A percentile compares a stretch with the other conserved stretches of the same genome.
phyloP scores from a whole-genome alignment of 2,329 filamentous ascomycete species.

The Xylariaceae sp. region DNA sequence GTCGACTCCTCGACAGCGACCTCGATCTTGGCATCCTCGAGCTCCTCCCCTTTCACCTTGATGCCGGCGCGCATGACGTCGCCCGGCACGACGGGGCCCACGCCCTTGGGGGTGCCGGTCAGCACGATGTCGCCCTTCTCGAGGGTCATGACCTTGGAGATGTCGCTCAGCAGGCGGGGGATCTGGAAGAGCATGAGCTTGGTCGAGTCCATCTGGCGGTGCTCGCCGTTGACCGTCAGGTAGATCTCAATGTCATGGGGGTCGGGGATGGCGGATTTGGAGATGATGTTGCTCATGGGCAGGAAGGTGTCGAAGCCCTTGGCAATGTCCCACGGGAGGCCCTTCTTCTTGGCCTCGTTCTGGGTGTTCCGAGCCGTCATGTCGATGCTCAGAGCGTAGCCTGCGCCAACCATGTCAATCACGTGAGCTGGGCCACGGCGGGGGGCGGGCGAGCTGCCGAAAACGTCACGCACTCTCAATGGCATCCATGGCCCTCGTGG shows the following conservation, averaged over 20 bases:
- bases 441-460: no score
- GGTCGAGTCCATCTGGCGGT: conserved; percentile 81
- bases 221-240: conserved; percentile 72
- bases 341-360: conserved; percentile 94
- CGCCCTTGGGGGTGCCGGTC: conserved; percentile 96
- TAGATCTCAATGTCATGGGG: conserved; percentile 85
- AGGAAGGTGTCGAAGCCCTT: conserved; percentile 99
- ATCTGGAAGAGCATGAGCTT: conserved; percentile 90
- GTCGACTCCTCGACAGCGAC: conserved; percentile 74
- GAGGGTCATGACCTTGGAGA: conserved; percentile 90
- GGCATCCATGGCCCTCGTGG: conserved; percentile 67
- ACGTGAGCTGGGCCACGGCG: no score
- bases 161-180: conserved; percentile 79
- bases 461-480: conserved; percentile 60
- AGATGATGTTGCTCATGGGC: conserved; percentile 74
- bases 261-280: conserved; percentile 71
- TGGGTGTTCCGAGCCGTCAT: conserved; percentile 96
- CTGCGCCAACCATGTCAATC: conserved; percentile 40
- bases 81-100: conserved; percentile 76
- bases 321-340: conserved; percentile 89
- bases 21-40: conserved; percentile 79
- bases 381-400: conserved; percentile 87
- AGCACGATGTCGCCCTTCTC: conserved; percentile 87
- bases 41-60: conserved; percentile 69
- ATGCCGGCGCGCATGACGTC: conserved; percentile 84